Evolutionary conservation across 1,139 yeast genomes (phyloP), one percentile per base, ranked within the genome.

Genomic region (Pichia sp.): DNA sequence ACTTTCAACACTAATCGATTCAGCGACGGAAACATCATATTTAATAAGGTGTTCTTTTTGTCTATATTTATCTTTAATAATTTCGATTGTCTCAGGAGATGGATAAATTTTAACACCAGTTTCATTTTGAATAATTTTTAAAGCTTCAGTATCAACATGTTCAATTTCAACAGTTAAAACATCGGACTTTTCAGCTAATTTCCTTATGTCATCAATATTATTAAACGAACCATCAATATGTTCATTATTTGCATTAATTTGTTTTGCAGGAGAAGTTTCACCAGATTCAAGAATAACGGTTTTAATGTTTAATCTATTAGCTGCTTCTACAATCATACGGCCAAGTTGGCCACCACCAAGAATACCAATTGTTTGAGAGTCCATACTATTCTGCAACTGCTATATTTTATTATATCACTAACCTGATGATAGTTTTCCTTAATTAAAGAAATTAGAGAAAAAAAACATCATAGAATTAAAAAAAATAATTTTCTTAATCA

Each of bases 311-410:
- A 92, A 72, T 51, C 98, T 76, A 65, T 81, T 86, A 11, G 98
- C 98, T 22, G 97, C 96, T 64, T 94, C 98, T 24, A 92, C 97
- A 53, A 94, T 76, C 99, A 92, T 92, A 58, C 98, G 96, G 60
- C 99, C 99, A 39, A 92, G 76, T 67, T 92, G 99, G 67, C 99
- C 99, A 43, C 98, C 99, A 42, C 97, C 99, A 43, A 92, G 73
- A 51, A 94, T 89, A 46, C 99, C 99, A 35, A 94, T 75, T 23
- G 82, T 80, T 65, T 87, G 79, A 38, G 76, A 64, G 64, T 92
- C 96, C 98, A 90, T 90, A n/a, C n/a, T n/a, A n/a, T n/a, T n/a
- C n/a, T n/a, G n/a, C n/a, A n/a, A n/a, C n/a, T n/a, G n/a, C n/a
- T n/a, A n/a, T n/a, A n/a, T n/a, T n/a, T n/a, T n/a, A n/a, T n/a